Percentiles rank a stretch among this genome's conserved stretches.
These are phyloP conservation scores for Phytophthora europaea DNA, from an alignment of 352 stramenopile species.

Conservation along the genomic window DNA sequence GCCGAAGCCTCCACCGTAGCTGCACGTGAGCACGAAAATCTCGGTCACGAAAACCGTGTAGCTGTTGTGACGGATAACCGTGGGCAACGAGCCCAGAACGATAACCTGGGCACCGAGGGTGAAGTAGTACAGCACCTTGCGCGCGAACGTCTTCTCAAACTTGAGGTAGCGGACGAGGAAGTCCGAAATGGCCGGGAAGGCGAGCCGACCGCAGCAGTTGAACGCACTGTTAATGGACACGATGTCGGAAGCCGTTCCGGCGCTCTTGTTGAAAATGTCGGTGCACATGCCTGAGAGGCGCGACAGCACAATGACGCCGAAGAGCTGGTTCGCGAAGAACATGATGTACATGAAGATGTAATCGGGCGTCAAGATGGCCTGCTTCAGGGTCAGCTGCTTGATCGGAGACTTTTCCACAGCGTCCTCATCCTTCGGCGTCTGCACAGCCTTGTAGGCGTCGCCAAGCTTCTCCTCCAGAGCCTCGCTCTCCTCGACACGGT, in stretches of 20 bases:
- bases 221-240: conserved; percentile 73
- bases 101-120: conserved; percentile 70
- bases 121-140: conserved; percentile 77
- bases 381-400: conserved; percentile 61
- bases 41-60: conserved; percentile 70
- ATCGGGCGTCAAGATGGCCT: conserved; percentile 63
- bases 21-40: conserved; percentile 80
- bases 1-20: conserved; percentile 80
- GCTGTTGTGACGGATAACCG: conserved; percentile 63
- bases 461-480: conserved; percentile 51
- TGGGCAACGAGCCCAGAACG: conserved; percentile 69
- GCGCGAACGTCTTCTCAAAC: conserved; percentile 54
- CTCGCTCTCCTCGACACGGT: conserved; percentile 51
- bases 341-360: conserved; percentile 79
- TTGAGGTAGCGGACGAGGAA: conserved; percentile 48
- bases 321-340: conserved; percentile 75
- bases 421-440: conserved; percentile 41
- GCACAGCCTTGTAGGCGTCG: conserved; percentile 53
- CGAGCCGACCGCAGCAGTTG: conserved; percentile 64
- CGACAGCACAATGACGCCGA: conserved; percentile 72
- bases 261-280: conserved; percentile 59
- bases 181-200: conserved; percentile 57
- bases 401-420: conserved; percentile 38
- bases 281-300: conserved; percentile 66
- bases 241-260: conserved; percentile 49